Percentiles rank a stretch among this genome's conserved stretches.
Conservation (phyloP, 2,329 filamentous ascomycete genomes). For the Tolypocladium paradoxum region DNA sequence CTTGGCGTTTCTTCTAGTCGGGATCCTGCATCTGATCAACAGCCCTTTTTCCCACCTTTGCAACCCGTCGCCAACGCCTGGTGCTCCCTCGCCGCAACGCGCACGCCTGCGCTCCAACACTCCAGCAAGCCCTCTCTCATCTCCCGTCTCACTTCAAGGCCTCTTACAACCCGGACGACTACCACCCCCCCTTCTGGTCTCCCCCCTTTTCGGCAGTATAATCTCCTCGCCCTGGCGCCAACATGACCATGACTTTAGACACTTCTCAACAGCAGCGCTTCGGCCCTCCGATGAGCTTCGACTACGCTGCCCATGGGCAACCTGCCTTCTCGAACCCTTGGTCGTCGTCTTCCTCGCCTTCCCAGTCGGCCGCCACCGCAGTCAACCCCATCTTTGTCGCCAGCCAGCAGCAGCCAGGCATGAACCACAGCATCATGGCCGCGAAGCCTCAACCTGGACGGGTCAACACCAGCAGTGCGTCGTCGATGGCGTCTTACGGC, state of each 20-base stretch:
- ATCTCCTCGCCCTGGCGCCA: slow-evolving; percentile 18
- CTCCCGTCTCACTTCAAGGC: neutral
- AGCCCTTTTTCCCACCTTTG: slow-evolving; percentile 15
- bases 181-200: neutral
- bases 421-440: slow-evolving; percentile 46
- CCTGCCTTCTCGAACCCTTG: slow-evolving; percentile 88
- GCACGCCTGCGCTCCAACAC: neutral
- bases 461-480: slow-evolving; percentile 45
- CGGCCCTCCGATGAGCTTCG: slow-evolving; percentile 65
- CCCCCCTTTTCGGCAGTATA: neutral
- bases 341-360: slow-evolving; percentile 46
- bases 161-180: neutral
- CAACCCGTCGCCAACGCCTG: neutral
- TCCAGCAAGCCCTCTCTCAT: neutral
- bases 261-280: slow-evolving; percentile 67
- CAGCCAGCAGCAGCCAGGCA: slow-evolving; percentile 31
- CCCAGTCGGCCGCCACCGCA: slow-evolving; percentile 34
- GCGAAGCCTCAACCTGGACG: slow-evolving; percentile 37
- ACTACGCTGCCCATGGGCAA: slow-evolving; percentile 46
- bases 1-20: slow-evolving; percentile 33
- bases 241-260: slow-evolving; percentile 94
- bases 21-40: slow-evolving; percentile 44
- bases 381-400: slow-evolving; percentile 53
- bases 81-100: neutral
- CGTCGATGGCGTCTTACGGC: slow-evolving; percentile 58